Conservation (phyloP, 2,329 filamentous ascomycete genomes). For the Cercospora sp. region DNA sequence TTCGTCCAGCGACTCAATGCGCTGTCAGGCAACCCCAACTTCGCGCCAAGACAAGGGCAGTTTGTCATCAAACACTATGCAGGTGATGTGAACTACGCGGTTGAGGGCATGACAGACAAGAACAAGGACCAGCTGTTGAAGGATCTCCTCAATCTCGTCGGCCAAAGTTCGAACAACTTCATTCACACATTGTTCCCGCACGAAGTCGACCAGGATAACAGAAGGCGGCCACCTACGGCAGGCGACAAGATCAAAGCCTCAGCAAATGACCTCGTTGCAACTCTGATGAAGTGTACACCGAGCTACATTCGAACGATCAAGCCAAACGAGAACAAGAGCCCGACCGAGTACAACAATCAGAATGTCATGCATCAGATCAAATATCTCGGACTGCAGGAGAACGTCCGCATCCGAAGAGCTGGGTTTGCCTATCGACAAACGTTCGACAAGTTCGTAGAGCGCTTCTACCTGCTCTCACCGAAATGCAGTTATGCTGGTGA, state of each 20-base stretch:
- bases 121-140: constrained; percentile 98
- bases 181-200: constrained; percentile 87
- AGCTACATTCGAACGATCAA: constrained; percentile 99
- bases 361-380: constrained; percentile 99
- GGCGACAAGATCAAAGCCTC: constrained; percentile 95
- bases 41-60: constrained; percentile 87
- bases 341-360: constrained; percentile 83
- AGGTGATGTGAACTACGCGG: constrained; percentile 90
- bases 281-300: constrained; percentile 93
- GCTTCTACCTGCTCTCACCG: constrained; percentile 92
- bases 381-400: constrained; percentile 98
- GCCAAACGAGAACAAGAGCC: constrained; percentile 98
- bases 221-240: constrained; percentile 87
- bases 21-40: constrained; percentile 82
- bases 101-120: constrained; percentile 98
- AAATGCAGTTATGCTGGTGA: constrained; percentile 95
- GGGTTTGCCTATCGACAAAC: constrained; percentile 96
- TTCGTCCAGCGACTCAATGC: constrained; percentile 93
- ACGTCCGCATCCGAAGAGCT: constrained; percentile 93
- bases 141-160: constrained; percentile 84
- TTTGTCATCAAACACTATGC: constrained; percentile 99
- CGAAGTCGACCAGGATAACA: constrained; percentile 93
- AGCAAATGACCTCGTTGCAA: constrained; percentile 91
- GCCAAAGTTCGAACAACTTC: constrained; percentile 80
- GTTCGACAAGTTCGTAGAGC: constrained; percentile 97